Percentiles rank a stretch among this genome's conserved stretches.
These are phyloP conservation scores for Ceratonia siliqua DNA, from an alignment of 306 rosid genomes.

Conservation along the genomic window DNA sequence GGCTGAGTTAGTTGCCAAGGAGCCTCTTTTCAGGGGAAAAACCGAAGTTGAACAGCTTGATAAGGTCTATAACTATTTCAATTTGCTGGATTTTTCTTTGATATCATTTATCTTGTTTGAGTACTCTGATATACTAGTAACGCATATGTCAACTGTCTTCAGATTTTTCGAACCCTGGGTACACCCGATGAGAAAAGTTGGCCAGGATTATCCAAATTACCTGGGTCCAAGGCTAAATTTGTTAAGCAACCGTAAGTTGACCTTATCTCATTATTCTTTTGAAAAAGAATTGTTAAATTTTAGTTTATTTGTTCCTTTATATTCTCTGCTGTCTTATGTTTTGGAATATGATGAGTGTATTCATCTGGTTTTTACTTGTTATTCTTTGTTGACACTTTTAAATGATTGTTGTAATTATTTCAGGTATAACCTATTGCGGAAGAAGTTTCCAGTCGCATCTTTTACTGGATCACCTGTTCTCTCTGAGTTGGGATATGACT, in stretches of 20 bases:
- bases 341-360: not conserved
- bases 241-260: conserved; percentile 71
- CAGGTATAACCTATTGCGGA: conserved; percentile 72
- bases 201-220: conserved; percentile 82
- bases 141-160: conserved; percentile 26
- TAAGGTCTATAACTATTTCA: conserved; percentile 46
- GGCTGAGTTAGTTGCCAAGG: conserved; percentile 82
- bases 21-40: conserved; percentile 82
- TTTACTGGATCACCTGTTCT: conserved; percentile 81
- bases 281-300: not conserved
- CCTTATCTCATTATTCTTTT: not conserved
- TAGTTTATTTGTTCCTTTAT: not conserved
- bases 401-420: conserved; percentile 31
- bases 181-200: conserved; percentile 76
- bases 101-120: not conserved
- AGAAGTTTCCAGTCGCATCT: conserved; percentile 80
- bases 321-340: not conserved
- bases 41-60: conserved; percentile 83
- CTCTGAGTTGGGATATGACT: conserved; percentile 79
- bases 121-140: conserved; percentile 17
- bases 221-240: conserved; percentile 66
- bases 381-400: not conserved
- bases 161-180: conserved; percentile 82
- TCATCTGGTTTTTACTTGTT: not conserved
- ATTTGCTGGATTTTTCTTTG: not conserved